Evolutionary conservation across 2,329 filamentous ascomycete species (phyloP).

Genomic region (Arthrocladium fulminans): DNA sequence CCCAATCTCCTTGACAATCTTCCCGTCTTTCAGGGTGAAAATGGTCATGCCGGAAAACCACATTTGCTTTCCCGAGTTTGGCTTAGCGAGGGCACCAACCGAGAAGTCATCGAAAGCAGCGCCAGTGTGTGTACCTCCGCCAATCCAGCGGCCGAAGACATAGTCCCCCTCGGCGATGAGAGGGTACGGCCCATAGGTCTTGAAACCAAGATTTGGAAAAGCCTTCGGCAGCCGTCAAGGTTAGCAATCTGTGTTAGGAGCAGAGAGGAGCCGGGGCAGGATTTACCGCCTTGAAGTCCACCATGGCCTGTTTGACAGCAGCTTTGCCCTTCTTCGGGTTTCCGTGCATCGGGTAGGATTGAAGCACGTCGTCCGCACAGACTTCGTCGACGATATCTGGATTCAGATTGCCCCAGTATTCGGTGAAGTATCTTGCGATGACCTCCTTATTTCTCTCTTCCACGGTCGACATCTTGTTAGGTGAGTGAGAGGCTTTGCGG

Average conservation of each 20-base stretch:
- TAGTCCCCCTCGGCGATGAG: constrained; percentile 5
- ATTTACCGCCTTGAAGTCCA: background rate
- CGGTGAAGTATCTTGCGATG: background rate
- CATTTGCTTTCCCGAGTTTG: background rate
- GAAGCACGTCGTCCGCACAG: background rate
- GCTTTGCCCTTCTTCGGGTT: background rate
- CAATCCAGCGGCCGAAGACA: constrained; percentile 7
- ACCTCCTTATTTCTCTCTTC: background rate
- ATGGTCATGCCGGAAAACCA: background rate
- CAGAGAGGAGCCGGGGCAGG: background rate
- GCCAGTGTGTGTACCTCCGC: constrained; percentile 6
- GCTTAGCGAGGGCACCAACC: constrained; percentile 1
- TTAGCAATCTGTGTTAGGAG: background rate
- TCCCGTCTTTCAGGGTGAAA: background rate
- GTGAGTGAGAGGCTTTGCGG: too few species aligned
- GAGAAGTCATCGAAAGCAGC: background rate
- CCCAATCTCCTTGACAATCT: background rate
- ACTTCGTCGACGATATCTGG: background rate
- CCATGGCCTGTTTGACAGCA: background rate
- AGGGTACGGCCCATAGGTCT: background rate
- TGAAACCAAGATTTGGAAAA: background rate
- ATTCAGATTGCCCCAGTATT: background rate
- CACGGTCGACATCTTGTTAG: too few species aligned
- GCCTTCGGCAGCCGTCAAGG: background rate
- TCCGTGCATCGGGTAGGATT: background rate